phyloP scores from a whole-genome alignment of 2,329 filamentous ascomycete genomes.

The Hymenoscyphus scutula region DNA sequence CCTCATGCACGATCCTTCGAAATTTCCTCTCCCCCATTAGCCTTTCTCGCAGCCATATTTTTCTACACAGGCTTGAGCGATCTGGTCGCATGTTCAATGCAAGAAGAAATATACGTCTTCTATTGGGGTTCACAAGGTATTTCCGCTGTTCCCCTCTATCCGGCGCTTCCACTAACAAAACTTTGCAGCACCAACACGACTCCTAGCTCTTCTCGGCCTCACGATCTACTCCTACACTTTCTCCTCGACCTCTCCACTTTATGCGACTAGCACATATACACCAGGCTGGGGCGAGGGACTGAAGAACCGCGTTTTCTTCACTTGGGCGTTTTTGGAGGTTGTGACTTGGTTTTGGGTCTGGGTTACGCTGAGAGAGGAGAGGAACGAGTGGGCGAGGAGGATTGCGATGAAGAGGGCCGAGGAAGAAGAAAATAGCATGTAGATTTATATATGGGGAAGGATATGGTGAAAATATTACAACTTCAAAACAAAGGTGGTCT shows the following conservation, averaged over 20 bases:
- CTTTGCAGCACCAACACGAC: slow-evolving; percentile 63
- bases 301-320: slow-evolving; percentile 82
- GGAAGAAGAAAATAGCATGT: slow-evolving; percentile 38
- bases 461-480: background rate
- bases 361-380: slow-evolving; percentile 67
- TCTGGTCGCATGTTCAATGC: slow-evolving; percentile 63
- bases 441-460: background rate
- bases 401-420: slow-evolving; percentile 34
- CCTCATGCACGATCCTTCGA: slow-evolving; percentile 67
- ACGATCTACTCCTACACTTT: slow-evolving; percentile 65
- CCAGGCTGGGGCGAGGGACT: slow-evolving; percentile 60
- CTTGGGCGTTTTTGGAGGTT: slow-evolving; percentile 80
- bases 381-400: slow-evolving; percentile 38
- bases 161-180: slow-evolving; percentile 51
- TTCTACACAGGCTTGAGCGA: slow-evolving; percentile 60
- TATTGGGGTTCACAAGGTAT: slow-evolving; percentile 65
- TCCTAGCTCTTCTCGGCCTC: slow-evolving; percentile 59
- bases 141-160: slow-evolving; percentile 48
- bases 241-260: slow-evolving; percentile 50
- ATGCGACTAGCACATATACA: slow-evolving; percentile 40
- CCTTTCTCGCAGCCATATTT: slow-evolving; percentile 69
- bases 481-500: too few relatives aligned
- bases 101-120: slow-evolving; percentile 62
- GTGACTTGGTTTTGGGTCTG: slow-evolving; percentile 86
- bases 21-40: slow-evolving; percentile 65